A percentile compares a stretch with the other conserved stretches of the same genome.
Evolutionary conservation across 495 filamentous ascomycete species (phyloP).

Genomic region (Aspergillus panamensis): DNA sequence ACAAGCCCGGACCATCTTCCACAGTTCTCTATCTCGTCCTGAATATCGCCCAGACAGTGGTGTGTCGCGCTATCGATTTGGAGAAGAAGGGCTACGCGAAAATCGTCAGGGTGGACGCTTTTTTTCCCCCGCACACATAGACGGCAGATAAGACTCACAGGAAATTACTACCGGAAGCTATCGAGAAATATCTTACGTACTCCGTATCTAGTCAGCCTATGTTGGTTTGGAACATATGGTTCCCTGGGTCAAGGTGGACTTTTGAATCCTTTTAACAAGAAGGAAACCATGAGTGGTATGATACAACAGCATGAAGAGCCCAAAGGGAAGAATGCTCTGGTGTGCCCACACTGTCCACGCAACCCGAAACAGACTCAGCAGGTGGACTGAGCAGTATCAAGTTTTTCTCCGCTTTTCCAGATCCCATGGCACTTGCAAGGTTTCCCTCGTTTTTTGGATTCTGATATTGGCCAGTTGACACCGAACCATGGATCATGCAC

Average conservation of each 20-base stretch:
- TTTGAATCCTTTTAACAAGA: not conserved
- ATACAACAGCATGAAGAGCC: not conserved
- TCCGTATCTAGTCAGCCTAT: not conserved
- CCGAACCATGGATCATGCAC: not conserved
- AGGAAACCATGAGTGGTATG: not conserved
- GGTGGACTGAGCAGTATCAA: not conserved
- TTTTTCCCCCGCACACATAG: not conserved
- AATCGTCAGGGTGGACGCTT: not conserved
- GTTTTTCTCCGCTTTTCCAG: not conserved
- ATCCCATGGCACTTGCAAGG: not conserved
- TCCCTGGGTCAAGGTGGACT: conserved; percentile 9
- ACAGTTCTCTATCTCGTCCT: not conserved
- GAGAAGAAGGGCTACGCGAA: no score
- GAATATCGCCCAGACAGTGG: not conserved
- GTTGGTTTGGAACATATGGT: not conserved
- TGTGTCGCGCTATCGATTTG: not conserved
- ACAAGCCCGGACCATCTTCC: not conserved
- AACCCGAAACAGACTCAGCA: not conserved
- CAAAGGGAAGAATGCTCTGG: conserved; percentile 14
- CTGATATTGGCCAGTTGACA: no score
- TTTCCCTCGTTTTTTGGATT: not conserved
- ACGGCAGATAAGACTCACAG: not conserved
- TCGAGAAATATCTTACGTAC: not conserved
- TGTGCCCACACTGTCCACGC: not conserved
- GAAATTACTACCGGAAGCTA: not conserved